Conservation (phyloP, 805 yeast species). For the Zygosaccharomyces kombuchaensis region DNA sequence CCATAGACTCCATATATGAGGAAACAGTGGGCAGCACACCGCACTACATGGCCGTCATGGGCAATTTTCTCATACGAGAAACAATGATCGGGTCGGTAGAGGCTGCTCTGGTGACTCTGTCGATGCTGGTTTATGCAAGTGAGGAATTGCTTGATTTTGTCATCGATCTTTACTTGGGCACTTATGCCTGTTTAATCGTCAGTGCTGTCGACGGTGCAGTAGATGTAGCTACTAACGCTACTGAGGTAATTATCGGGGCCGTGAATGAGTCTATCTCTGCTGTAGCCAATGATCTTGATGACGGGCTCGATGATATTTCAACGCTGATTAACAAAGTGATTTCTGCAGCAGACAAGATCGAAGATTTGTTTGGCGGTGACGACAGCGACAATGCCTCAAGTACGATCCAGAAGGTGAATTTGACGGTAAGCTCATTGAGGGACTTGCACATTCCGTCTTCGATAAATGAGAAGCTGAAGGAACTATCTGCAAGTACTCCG, state of each 20-base stretch:
- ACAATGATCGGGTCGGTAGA: constrained; percentile 46
- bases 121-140: constrained; percentile 49
- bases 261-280: constrained; percentile 58
- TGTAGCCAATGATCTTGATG: constrained; percentile 58
- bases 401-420: constrained; percentile 44
- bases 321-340: constrained; percentile 52
- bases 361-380: constrained; percentile 51
- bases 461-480: constrained; percentile 53
- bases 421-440: constrained; percentile 53
- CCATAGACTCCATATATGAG: constrained; percentile 40
- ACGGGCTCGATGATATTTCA: constrained; percentile 60
- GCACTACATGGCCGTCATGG: constrained; percentile 49
- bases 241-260: constrained; percentile 54
- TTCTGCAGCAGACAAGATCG: constrained; percentile 47
- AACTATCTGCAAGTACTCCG: constrained; percentile 52
- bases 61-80: constrained; percentile 48
- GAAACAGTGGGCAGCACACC: constrained; percentile 46
- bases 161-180: constrained; percentile 74
- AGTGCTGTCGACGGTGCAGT: constrained; percentile 71
- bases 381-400: constrained; percentile 29
- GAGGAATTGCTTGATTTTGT: constrained; percentile 59
- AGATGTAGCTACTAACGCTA: constrained; percentile 66
- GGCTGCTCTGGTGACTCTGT: constrained; percentile 42
- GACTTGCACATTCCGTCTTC: constrained; percentile 61
- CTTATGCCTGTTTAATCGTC: constrained; percentile 76